A percentile compares a stretch with the other conserved stretches of the same genome.
phyloP scores from a whole-genome alignment of 139 green algal genomes.

The Chloropicon primus region DNA sequence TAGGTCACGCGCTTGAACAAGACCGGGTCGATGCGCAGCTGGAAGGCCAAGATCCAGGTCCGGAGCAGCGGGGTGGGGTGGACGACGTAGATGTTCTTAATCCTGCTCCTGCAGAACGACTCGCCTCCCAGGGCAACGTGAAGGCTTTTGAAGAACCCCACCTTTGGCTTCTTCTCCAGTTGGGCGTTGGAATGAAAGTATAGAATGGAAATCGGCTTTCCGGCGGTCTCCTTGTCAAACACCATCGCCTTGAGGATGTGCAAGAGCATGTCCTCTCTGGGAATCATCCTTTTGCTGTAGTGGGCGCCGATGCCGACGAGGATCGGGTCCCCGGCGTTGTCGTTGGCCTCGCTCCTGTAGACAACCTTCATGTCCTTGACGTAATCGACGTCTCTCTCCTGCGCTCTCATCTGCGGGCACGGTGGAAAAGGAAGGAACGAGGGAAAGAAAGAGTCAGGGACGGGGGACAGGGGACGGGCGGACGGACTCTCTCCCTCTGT shows the following conservation, averaged over 20 bases:
- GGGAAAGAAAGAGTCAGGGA: neutral
- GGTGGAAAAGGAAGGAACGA: neutral
- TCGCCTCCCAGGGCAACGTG: neutral
- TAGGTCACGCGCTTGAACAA: neutral
- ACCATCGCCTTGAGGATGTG: neutral
- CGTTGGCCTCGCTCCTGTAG: neutral
- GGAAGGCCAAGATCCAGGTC: neutral
- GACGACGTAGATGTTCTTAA: neutral
- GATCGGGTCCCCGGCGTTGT: neutral
- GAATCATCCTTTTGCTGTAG: neutral
- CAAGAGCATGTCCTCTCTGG: neutral
- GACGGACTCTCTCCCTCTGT: too few relatives aligned
- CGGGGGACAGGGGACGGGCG: neutral
- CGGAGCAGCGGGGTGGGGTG: neutral
- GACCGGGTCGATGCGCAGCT: neutral
- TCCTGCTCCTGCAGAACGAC: neutral
- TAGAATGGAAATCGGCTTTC: neutral
- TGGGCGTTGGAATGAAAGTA: neutral
- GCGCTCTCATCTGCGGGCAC: neutral
- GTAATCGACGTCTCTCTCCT: neutral
- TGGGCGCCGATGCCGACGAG: neutral
- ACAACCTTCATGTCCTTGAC: neutral
- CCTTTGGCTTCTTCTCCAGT: neutral
- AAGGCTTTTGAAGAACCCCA: neutral
- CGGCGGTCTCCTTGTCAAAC: neutral